phyloP scores from a whole-genome alignment of 805 yeast genomes.

The Priceomyces carsonii region DNA sequence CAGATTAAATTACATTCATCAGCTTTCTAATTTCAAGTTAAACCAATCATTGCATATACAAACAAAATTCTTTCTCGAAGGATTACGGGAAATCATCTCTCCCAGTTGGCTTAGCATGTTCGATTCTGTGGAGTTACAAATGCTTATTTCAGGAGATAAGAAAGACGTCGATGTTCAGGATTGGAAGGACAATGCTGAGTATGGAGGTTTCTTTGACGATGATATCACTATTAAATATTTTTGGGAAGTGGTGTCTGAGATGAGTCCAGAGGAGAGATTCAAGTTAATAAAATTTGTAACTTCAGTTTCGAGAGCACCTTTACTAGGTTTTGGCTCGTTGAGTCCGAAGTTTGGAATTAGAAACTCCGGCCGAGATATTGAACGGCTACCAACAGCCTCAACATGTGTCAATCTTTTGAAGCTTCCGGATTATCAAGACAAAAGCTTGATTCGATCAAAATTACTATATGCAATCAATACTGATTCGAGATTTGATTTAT shows the following conservation, averaged over 20 bases:
- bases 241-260: conserved; percentile 76
- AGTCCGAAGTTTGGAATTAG: conserved; percentile 80
- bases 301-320: conserved; percentile 87
- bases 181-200: conserved; percentile 58
- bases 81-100: conserved; percentile 67
- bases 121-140: conserved; percentile 79
- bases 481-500: conserved; percentile 85
- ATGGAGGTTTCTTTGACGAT: conserved; percentile 59
- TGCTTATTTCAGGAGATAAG: conserved; percentile 79
- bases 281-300: conserved; percentile 85
- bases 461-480: conserved; percentile 76
- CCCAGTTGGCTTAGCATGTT: conserved; percentile 82
- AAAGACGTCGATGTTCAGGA: conserved; percentile 71
- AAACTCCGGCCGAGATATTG: conserved; percentile 55
- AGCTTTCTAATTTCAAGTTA: conserved; percentile 75
- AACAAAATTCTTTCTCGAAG: conserved; percentile 63
- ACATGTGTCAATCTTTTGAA: conserved; percentile 90
- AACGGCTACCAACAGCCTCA: conserved; percentile 83
- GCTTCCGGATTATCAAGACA: conserved; percentile 78
- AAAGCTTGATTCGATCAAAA: conserved; percentile 56
- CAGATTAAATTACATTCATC: conserved; percentile 71
- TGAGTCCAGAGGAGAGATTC: conserved; percentile 60
- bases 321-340: conserved; percentile 77
- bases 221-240: conserved; percentile 65
- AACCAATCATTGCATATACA: conserved; percentile 62